These are phyloP conservation scores for Diaporthe ilicicola DNA, from an alignment of 2,329 filamentous ascomycete species.

Conservation along the genomic window DNA sequence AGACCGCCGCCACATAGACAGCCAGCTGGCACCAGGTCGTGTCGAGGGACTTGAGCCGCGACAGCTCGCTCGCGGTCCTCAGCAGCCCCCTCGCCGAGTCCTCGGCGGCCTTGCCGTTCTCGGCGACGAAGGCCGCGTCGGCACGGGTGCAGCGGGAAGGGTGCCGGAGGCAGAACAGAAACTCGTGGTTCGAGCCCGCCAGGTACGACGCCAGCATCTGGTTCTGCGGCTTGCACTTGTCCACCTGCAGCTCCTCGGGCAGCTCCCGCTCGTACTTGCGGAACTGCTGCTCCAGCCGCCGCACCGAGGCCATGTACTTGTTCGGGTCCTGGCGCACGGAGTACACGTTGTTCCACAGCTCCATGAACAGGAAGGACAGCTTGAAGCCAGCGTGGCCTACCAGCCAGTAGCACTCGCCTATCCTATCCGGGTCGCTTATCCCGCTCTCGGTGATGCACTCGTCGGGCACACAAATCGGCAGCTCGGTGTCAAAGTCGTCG, in stretches of 20 bases:
- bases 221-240: conserved; percentile 50
- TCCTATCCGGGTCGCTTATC: conserved; percentile 59
- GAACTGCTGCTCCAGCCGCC: conserved; percentile 71
- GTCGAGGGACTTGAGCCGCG: conserved; percentile 73
- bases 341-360: conserved; percentile 82
- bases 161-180: conserved; percentile 67
- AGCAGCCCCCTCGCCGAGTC: conserved; percentile 72
- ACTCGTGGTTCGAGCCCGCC: conserved; percentile 63
- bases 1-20: conserved; percentile 76
- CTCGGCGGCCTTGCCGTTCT: conserved; percentile 73
- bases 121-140: conserved; percentile 64
- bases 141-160: conserved; percentile 66
- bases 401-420: conserved; percentile 71
- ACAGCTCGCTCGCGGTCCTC: conserved; percentile 64
- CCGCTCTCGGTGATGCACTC: conserved; percentile 73
- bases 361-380: conserved; percentile 71
- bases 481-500: conserved; percentile 81
- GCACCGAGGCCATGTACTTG: conserved; percentile 71
- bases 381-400: conserved; percentile 73
- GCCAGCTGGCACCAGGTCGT: conserved; percentile 81
- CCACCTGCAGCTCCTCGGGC: conserved; percentile 66
- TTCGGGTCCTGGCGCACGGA: conserved; percentile 69
- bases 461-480: conserved; percentile 77
- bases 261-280: conserved; percentile 70
- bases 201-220: conserved; percentile 63